phyloP scores from a whole-genome alignment of 768 basidiomycete species.

The Guyanaporus albipodus region DNA sequence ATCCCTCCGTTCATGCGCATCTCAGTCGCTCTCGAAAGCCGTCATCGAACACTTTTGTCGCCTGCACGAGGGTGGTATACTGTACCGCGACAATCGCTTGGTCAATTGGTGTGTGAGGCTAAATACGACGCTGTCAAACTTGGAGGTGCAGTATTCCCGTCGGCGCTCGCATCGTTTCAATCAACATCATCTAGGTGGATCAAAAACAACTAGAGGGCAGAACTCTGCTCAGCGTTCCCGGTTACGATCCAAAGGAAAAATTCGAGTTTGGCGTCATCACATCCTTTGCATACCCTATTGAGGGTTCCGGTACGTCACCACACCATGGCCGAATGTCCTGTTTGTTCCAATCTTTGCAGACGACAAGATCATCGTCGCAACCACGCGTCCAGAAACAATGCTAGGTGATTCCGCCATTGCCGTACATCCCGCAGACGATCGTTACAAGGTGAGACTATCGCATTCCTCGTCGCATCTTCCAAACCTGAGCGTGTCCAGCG shows the following conservation, averaged over 20 bases:
- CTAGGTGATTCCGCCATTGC: conserved; percentile 97
- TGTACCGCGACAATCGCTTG: conserved; percentile 94
- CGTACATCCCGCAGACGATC: conserved; percentile 87
- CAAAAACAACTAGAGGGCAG: conserved; percentile 84
- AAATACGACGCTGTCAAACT: conserved; percentile 96
- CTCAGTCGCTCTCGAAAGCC: conserved; percentile 71
- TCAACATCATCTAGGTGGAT: conserved; percentile 59
- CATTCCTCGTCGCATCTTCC: background rate
- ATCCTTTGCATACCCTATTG: conserved; percentile 92
- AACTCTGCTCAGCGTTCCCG: conserved; percentile 85
- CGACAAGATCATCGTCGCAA: conserved; percentile 89
- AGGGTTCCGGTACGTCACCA: conserved; percentile 61
- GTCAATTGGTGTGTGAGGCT: conserved; percentile 98
- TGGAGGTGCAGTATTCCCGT: conserved; percentile 61
- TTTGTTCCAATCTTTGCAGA: conserved; percentile 40
- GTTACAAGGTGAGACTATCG: conserved; percentile 61
- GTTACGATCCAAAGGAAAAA: conserved; percentile 91
- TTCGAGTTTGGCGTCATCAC: conserved; percentile 97
- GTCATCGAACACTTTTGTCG: conserved; percentile 90
- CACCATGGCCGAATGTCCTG: background rate
- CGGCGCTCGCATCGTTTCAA: background rate
- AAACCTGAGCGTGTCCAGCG: conserved; percentile 44
- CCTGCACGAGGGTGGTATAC: conserved; percentile 84
- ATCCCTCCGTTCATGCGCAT: conserved; percentile 1
- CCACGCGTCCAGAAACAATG: conserved; percentile 98